Evolutionary conservation across 192 early-diverging fungal genomes (phyloP).

Genomic region (Coemansia sp.): DNA sequence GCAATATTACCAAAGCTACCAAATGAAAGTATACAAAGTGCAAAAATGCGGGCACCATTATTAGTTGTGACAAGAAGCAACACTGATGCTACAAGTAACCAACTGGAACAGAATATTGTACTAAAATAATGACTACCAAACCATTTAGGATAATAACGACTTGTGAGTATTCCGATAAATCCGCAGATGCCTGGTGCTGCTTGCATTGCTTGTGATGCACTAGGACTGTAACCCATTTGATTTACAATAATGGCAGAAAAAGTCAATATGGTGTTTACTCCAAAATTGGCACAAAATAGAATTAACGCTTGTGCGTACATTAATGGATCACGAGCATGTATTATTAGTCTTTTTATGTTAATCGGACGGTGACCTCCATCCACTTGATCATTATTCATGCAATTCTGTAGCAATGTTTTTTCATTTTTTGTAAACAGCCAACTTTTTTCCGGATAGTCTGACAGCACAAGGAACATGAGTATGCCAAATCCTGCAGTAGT

Average conservation of each 20-base stretch:
- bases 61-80: constrained; percentile 30
- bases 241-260: constrained; percentile 40
- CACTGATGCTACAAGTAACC: constrained; percentile 23
- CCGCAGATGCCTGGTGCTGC: constrained; percentile 36
- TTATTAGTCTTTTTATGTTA: constrained; percentile 14
- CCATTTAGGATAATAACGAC: constrained; percentile 29
- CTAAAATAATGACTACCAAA: constrained; percentile 32
- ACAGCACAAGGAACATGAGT: constrained; percentile 23
- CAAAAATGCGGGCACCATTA: constrained; percentile 43
- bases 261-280: constrained; percentile 38
- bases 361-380: constrained; percentile 31
- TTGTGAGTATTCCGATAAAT: constrained; percentile 23
- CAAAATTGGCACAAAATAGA: constrained; percentile 34
- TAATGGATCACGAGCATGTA: constrained; percentile 24
- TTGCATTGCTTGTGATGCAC: constrained; percentile 46
- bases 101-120: constrained; percentile 28
- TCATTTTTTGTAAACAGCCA: constrained; percentile 23
- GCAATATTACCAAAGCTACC: constrained; percentile 39
- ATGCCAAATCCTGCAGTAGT: constrained; percentile 29
- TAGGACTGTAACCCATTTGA: constrained; percentile 29
- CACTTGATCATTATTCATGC: constrained; percentile 31
- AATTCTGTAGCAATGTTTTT: constrained; percentile 20
- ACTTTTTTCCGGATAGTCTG: constrained; percentile 41
- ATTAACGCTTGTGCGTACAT: constrained; percentile 33
- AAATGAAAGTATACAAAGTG: constrained; percentile 40